phyloP scores from a whole-genome alignment of 768 basidiomycete genomes.

The Omphalotus guepiniiformis region DNA sequence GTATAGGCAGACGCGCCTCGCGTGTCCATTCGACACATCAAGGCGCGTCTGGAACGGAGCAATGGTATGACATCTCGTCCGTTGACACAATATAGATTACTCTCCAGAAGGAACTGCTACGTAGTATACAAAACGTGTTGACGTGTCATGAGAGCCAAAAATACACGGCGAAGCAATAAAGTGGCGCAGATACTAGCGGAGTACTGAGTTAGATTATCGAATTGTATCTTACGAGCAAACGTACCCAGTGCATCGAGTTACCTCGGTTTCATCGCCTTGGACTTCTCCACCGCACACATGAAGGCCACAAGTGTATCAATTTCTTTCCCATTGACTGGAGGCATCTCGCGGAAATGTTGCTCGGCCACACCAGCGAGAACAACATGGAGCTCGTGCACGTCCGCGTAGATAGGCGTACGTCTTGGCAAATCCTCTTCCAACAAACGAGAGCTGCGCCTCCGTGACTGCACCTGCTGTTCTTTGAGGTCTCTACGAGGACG shows the following conservation, averaged over 20 bases:
- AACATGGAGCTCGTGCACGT: constrained; percentile 61
- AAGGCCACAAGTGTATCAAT: constrained; percentile 80
- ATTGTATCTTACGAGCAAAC: too few species aligned
- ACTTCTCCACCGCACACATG: constrained; percentile 70
- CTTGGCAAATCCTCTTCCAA: constrained; percentile 56
- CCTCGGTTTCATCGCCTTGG: constrained; percentile 34
- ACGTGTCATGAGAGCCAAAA: too few species aligned
- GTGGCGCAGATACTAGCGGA: too few species aligned
- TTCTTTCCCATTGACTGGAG: constrained; percentile 51
- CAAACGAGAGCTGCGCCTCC: constrained; percentile 69
- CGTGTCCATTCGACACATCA: too few species aligned
- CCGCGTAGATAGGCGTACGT: constrained; percentile 65
- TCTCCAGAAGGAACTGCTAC: too few species aligned
- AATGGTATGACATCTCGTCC: too few species aligned
- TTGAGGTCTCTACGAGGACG: constrained; percentile 67
- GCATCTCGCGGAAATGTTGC: constrained; percentile 63
- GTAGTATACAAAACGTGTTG: too few species aligned
- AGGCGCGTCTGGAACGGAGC: too few species aligned
- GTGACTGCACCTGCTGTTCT: constrained; percentile 52
- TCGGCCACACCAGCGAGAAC: constrained; percentile 69
- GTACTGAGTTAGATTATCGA: too few species aligned
- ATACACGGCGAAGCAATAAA: too few species aligned
- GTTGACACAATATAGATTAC: too few species aligned
- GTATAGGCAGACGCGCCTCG: too few species aligned
- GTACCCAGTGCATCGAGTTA: constrained; percentile 16